Evolutionary conservation across 176 grass and related monocot species (phyloP).

Genomic region (Phyllostachys edulis): DNA sequence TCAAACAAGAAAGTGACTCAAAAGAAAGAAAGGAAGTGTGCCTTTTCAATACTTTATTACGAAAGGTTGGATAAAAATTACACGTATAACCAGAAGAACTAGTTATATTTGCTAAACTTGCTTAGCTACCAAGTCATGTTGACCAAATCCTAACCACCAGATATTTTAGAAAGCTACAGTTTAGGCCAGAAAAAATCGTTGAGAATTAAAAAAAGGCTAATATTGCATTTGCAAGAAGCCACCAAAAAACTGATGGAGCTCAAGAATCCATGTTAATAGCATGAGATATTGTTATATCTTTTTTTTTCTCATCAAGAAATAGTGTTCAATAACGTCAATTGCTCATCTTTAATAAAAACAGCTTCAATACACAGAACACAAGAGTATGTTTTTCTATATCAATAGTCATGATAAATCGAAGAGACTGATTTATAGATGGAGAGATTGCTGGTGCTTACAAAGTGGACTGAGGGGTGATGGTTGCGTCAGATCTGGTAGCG

Average conservation of each 20-base stretch:
- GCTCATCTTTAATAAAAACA: neutral
- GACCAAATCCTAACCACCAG: conserved; percentile 41
- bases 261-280: conserved; percentile 9
- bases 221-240: neutral
- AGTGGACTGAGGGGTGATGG: too few species aligned
- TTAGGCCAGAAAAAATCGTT: neutral
- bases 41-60: conserved; percentile 28
- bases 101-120: conserved; percentile 14
- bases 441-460: too few species aligned
- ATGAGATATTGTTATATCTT: neutral
- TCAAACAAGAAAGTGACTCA: neutral
- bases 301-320: neutral
- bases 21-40: neutral
- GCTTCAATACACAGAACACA: neutral
- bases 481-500: too few species aligned
- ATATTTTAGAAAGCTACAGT: conserved; percentile 29
- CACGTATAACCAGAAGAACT: conserved; percentile 26
- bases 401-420: neutral
- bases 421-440: neutral
- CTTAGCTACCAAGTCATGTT: conserved; percentile 23
- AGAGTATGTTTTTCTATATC: neutral
- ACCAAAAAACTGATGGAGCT: neutral
- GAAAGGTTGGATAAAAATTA: conserved; percentile 12
- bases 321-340: neutral
- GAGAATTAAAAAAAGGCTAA: neutral